Evolutionary conservation across 2,329 filamentous ascomycete genomes (phyloP), one percentile per base, ranked within the genome.

Genomic region (Zymoseptoria pseudotritici): DNA sequence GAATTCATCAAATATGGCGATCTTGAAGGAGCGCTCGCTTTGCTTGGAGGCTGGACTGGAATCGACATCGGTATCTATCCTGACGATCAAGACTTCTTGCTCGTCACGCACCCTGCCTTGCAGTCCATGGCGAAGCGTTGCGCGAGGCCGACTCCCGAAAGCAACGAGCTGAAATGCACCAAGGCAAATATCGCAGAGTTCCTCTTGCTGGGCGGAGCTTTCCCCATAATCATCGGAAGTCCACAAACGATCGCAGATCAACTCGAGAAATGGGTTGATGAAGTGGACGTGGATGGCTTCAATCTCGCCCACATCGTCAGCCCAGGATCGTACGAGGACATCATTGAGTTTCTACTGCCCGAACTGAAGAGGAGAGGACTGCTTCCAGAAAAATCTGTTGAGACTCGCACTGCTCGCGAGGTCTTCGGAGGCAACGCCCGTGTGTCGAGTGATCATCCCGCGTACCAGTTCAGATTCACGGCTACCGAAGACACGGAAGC

Each of bases 1-100:
- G 82, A 87, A 2, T 84, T 83, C 61, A 77, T 80, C 8, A 78
- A 79, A 57, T 82, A 87, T 66, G 86, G 84, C 0, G 81, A 81
- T 1, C 76, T 81, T 42, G 86, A 86, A 63, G 87, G 87, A 2
- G 86, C 86, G 0, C 69, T 89, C 58, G 84, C 86, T 1, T 72
- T 90, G n/a, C 89, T 89, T 66, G 85, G 0, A 66, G 72, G 24
- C 69, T 69, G 13, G 77, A 77, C 86, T 26, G 87, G 87, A 76
- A 74, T 57, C 1, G 90, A 86, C 86, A 84, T 1, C 84, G 86
- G 56, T 82, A 87, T 67, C 70, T 86, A 75, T 62, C 63, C 66
- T 0, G 76, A 78, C 53, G 76, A 78, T 22, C 71, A 77, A 29
- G 75, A 78, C 50, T 76, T 78, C 62, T 49, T 29, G 13, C 42